Conservation (phyloP, 257 asterid genomes). For the Ocimum tenuiflorum region DNA sequence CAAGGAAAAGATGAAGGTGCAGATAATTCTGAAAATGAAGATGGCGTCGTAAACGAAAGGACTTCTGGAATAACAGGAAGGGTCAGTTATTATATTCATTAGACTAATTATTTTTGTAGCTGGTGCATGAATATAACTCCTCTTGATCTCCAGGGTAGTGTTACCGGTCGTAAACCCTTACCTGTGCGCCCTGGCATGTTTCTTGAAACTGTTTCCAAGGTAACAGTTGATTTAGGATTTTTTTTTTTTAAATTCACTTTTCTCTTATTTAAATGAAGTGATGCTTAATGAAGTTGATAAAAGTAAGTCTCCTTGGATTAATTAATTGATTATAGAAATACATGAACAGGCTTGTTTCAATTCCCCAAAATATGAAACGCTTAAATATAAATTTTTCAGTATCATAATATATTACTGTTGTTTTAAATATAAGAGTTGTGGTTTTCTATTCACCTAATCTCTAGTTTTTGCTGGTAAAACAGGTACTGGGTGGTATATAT, state of each 20-base stretch:
- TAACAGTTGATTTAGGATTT: constrained; percentile 21
- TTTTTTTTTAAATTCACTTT: neutral
- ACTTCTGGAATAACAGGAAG: constrained; percentile 61
- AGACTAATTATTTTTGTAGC: neutral
- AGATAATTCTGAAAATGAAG: constrained; percentile 38
- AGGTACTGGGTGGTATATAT: constrained; percentile 91
- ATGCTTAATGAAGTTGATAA: neutral
- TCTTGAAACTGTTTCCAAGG: constrained; percentile 97
- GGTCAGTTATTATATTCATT: constrained; percentile 40
- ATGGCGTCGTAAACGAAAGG: constrained; percentile 22
- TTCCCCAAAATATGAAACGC: neutral
- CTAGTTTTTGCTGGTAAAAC: constrained; percentile 23
- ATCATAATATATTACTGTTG: neutral
- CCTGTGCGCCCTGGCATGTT: constrained; percentile 99
- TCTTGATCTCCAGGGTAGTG: constrained; percentile 62
- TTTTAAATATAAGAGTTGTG: neutral
- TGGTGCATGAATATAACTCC: constrained; percentile 25
- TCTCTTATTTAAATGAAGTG: neutral
- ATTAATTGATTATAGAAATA: neutral
- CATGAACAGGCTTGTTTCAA: neutral
- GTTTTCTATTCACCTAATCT: constrained; percentile 11
- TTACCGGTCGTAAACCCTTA: constrained; percentile 60
- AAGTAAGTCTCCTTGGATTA: neutral
- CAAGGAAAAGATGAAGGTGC: constrained; percentile 81
- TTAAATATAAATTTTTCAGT: neutral